Base-by-base conservation (phyloP, 2,329 filamentous ascomycete species). In the Cercospora sojina region DNA sequence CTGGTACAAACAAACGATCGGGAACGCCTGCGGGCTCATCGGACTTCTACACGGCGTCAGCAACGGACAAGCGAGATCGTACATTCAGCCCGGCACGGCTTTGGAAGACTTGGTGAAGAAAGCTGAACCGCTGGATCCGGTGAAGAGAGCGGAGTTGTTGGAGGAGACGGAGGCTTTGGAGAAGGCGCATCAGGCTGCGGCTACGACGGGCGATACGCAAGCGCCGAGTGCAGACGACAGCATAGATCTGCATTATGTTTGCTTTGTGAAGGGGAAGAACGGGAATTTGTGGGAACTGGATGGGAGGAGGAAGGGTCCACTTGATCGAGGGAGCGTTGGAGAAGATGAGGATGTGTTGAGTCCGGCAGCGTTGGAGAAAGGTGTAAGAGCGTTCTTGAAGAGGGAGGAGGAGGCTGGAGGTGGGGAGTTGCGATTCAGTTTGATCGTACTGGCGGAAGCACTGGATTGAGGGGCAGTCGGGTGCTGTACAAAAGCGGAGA, bases 1-100 rank as follows among this genome's bases (percentile, higher is more conserved):
- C 7, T 99, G 94, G 95, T 98, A 93, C 84, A 91, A 88, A 73
- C 94, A 98, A 82, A 98, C 93, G 0, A 97, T 98, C 74, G 87
- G 91, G 67, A 96, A 98, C 77, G 92, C 94, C 0, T 98, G 94
- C 78, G 94, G 94, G 0, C 81, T 97, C 53, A 97, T 97, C 82
- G 95, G 91, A 0, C 80, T 98, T 29, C 78, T 98, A 55, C 95
- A 98, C 77, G 91, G 90, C 18, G 87, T 92, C 0, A 85, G 85
- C 55, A 99, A 98, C 78, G 93, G 93, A 0, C 84, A 85, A 1
- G 90, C 91, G 0, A 81, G 85, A 64, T 79, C 81, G 3, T 86
- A 89, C 62, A 86, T 96, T 63, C 78, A 79, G 10, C 77, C 82
- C 5, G 82, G 79, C 16, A 88, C 87, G 1, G 84, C 85, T 55